Evolutionary conservation across 208 protist species (phyloP).

Genomic region (Trypanosoma platydactyli): DNA sequence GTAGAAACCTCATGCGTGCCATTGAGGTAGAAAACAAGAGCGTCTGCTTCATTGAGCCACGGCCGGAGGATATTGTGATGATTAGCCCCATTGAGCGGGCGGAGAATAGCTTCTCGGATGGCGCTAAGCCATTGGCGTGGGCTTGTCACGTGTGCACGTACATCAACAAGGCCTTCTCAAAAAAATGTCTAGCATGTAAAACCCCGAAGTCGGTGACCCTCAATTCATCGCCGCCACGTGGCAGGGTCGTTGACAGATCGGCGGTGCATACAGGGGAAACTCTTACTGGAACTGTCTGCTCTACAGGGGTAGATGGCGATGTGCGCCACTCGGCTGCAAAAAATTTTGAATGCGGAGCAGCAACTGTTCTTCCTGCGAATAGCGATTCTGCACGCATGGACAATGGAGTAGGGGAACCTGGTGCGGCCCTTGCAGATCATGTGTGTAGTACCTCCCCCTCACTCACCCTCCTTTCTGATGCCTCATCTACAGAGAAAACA

Average conservation of each 20-base stretch:
- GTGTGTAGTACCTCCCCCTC: too few species aligned
- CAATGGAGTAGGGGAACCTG: background rate
- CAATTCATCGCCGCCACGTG: background rate
- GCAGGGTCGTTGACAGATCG: background rate
- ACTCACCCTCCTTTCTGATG: too few species aligned
- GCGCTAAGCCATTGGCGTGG: constrained; percentile 44
- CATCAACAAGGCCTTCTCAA: constrained; percentile 54
- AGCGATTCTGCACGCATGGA: background rate
- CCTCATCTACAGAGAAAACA: too few species aligned
- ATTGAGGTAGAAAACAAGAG: constrained; percentile 72
- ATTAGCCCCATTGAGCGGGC: constrained; percentile 57
- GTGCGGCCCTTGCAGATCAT: background rate
- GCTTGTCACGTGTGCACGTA: constrained; percentile 74
- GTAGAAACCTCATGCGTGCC: constrained; percentile 69
- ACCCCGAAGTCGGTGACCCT: constrained; percentile 22
- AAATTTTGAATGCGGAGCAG: background rate
- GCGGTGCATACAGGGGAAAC: background rate
- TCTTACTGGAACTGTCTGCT: constrained; percentile 1
- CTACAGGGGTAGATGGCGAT: background rate
- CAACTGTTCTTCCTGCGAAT: background rate
- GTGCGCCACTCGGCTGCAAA: background rate
- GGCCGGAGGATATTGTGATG: constrained; percentile 55
- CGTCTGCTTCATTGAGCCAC: constrained; percentile 62
- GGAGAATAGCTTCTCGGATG: constrained; percentile 15
- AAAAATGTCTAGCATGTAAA: constrained; percentile 62